Percentiles rank a stretch among this genome's conserved stretches.
phyloP scores from a whole-genome alignment of 23 red algal genomes.

The Cyanidium caldarium region DNA sequence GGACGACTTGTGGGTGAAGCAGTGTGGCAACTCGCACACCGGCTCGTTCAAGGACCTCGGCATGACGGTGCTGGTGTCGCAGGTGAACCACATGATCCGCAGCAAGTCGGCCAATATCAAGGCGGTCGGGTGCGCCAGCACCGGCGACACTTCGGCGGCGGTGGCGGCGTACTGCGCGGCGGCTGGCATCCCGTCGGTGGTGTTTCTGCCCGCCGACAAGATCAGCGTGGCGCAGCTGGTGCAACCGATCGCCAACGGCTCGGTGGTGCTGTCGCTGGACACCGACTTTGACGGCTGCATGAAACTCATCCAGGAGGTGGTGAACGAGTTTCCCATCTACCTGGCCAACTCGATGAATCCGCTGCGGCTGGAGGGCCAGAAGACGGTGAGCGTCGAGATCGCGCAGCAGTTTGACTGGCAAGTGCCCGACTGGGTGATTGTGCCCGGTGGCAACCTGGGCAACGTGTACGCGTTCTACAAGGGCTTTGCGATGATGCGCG shows the following conservation, averaged over 20 bases:
- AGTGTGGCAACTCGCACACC: constrained; percentile 95
- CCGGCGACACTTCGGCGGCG: constrained; percentile 89
- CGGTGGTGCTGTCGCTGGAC: constrained; percentile 75
- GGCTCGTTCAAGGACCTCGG: constrained; percentile 99
- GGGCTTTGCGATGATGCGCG: constrained; percentile 92
- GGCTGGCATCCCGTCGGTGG: constrained; percentile 84
- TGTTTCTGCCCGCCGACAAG: constrained; percentile 96
- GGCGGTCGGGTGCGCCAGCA: constrained; percentile 94
- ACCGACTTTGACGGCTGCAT: constrained; percentile 99
- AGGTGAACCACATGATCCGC: constrained; percentile 96
- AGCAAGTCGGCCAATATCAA: constrained; percentile 56
- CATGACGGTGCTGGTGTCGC: constrained; percentile 96
- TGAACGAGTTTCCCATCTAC: constrained; percentile 89
- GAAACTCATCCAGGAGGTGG: constrained; percentile 97
- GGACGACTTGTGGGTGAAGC: constrained; percentile 98
- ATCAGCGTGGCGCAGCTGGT: constrained; percentile 90
- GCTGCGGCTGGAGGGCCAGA: constrained; percentile 92
- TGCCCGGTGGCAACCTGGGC: constrained; percentile 90
- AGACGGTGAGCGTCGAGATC: constrained; percentile 94
- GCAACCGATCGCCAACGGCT: constrained; percentile 95
- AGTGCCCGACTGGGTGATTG: constrained; percentile 93
- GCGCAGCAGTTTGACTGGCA: constrained; percentile 99
- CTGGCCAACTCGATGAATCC: constrained; percentile 99
- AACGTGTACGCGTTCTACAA: constrained; percentile 99
- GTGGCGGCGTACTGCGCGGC: constrained; percentile 97